Evolutionary conservation across 2,329 filamentous ascomycete species (phyloP), one percentile per base, ranked within the genome.

Genomic region (Alternaria rosae): DNA sequence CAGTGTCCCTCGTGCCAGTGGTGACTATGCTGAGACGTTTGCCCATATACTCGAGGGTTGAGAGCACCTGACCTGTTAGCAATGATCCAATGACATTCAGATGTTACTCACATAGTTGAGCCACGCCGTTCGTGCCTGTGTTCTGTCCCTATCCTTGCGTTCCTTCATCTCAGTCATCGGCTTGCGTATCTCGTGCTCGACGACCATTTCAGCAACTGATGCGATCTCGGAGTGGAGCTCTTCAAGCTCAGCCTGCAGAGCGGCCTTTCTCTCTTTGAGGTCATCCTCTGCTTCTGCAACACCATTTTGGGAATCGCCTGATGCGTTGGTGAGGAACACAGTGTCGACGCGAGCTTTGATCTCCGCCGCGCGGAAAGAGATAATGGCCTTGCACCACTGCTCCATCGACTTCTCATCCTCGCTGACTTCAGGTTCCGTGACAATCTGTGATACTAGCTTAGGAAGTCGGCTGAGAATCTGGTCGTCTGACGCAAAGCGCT

Each of bases 221-320:
- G 90, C 80, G 42, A 92, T 88, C 72, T 92, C 91, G 0, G 88
- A 82, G 68, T 91, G 89, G 4, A 92, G 81, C 5, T 89, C 91
- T 66, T 91, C 88, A 1, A 92, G 81, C 70, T 92, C 90, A 30
- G 86, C 85, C 69, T 89, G 85, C 3, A 91, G 74, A 2, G 84
- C 84, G 7, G 78, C 78, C 23, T 86, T 83, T 23, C 86, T 85
- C 4, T 84, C 82, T 13, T 78, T 80, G 10, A 85, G 82, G 51
- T 87, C 85, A 6, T 79, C 80, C 4, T 73, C 70, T 5, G 71
- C 35, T 25, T 47, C 62, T 38, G 55, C 50, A 11, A 66, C 15
- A 4, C 61, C 59, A 5, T 62, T 62, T 5, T 62, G 50, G 11
- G 59, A 25, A 17, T 53, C 10, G 2, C 61, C 52, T 7, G 53